Evolutionary conservation across 176 grass and related monocot species (phyloP), one percentile per base, ranked within the genome.

Genomic region (Aegilops speltoides): DNA sequence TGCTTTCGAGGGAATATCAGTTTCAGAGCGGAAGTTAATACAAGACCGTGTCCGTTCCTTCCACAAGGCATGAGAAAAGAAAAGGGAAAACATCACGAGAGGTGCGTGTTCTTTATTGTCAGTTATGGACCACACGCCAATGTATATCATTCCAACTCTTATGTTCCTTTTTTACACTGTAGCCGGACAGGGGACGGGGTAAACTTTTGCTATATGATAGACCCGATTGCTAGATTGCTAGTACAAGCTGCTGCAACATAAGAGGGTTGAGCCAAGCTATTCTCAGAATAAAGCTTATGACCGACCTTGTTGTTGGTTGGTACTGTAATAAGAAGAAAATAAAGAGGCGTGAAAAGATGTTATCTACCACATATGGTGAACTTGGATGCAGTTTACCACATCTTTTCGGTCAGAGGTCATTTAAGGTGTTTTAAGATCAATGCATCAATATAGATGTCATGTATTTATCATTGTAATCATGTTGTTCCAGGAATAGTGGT

Each of bases 21-120:
- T 81, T 62, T 94, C 84, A 75, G 96, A 98, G 82, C 91, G 92
- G 64, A 95, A 77, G 64, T 69, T 96, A 75, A 89, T 98, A 87
- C 88, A 91, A 32, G 85, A 96, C 17, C 31, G 61, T 34, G 85
- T 98, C 8, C 88, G 80, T 77, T 88, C 87, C 70, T 85, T 93
- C 57, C 25, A 83, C 4, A 43, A 86, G 50, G 84, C 84, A 80
- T 94, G 69, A 85, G 16, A 32, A 45, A n/a, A 43, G 34, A 86
- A 48, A 83, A 56, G 40, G 28, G 5, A 73, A 83, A 77, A 52
- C 26, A 52, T 81, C 33, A 24, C 0, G 7, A 17, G 31, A 75
- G 59, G 80, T 84, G 71, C 37, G 40, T 78, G 22, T 20, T 23
- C 48, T 67, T 65, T 40, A 43, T 33, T 62, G 7, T 11, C 1